Conservation (phyloP, 495 filamentous ascomycete species). For the Aspergillus bertholletiae region DNA sequence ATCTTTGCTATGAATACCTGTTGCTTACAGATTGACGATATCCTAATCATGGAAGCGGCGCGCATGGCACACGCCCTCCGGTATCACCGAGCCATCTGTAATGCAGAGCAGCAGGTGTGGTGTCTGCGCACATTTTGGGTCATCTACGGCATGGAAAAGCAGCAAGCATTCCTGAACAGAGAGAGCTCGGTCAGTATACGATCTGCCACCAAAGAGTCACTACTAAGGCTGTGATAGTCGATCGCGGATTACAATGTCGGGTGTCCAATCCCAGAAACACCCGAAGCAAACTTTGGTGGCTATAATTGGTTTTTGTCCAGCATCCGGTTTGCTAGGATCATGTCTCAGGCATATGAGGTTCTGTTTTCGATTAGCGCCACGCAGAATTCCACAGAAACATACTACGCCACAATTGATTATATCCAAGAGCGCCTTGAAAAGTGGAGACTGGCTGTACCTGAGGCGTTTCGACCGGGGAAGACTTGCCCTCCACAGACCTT, state of each 20-base stretch:
- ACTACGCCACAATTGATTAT: slow-evolving; percentile 19
- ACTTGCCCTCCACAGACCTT: neutral
- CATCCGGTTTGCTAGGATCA: slow-evolving; percentile 22
- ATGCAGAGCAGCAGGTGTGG: slow-evolving; percentile 6
- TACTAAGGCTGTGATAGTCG: neutral
- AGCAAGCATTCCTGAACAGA: slow-evolving; percentile 23
- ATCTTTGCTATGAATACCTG: slow-evolving; percentile 29
- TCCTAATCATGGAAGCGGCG: slow-evolving; percentile 27
- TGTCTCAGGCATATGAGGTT: slow-evolving; percentile 26
- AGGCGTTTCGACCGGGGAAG: slow-evolving; percentile 20
- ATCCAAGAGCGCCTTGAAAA: slow-evolving; percentile 23
- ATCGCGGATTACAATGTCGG: slow-evolving; percentile 27
- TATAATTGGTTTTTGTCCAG: slow-evolving; percentile 31
- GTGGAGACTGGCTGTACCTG: slow-evolving; percentile 27
- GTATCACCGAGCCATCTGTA: slow-evolving; percentile 15
- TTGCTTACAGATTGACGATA: slow-evolving; percentile 30
- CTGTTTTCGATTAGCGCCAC: slow-evolving; percentile 30
- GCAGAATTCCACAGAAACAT: slow-evolving; percentile 17
- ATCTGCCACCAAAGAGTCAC: neutral
- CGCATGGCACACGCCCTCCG: slow-evolving; percentile 25
- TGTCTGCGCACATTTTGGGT: slow-evolving; percentile 33
- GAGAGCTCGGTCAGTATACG: slow-evolving; percentile 25
- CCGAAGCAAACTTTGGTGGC: slow-evolving; percentile 20
- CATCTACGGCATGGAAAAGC: slow-evolving; percentile 33
- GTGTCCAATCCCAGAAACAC: slow-evolving; percentile 27